These are phyloP conservation scores for Tylopilus sp. DNA, from an alignment of 1,284 basidiomycete species.

Conservation along the genomic window DNA sequence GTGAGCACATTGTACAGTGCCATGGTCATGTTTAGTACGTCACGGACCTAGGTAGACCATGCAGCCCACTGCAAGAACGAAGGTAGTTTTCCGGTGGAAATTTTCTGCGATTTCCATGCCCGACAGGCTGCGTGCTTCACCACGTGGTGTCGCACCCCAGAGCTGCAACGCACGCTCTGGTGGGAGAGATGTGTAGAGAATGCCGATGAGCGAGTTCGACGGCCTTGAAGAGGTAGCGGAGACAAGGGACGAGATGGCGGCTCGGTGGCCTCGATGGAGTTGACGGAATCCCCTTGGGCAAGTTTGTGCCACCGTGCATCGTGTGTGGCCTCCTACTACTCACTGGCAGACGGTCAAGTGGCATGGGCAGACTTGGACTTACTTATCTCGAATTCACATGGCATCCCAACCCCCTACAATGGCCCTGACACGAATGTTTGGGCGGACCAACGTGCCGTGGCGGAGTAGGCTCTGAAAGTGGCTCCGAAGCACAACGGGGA, in stretches of 20 bases:
- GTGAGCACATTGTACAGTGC: conserved; percentile 85
- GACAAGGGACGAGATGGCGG: conserved; percentile 60
- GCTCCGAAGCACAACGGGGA: conserved; percentile 19
- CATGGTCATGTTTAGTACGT: conserved; percentile 66
- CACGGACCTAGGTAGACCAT: conserved; percentile 73
- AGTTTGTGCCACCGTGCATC: no score
- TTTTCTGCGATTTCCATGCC: conserved; percentile 57
- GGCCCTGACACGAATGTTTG: conserved; percentile 28
- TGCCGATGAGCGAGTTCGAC: conserved; percentile 63
- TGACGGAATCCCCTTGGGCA: no score
- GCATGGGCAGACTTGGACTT: no score
- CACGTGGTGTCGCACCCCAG: conserved; percentile 67
- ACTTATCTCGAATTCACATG: no score
- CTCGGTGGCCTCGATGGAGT: conserved; percentile 60
- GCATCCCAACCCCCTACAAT: no score
- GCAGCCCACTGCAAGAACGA: conserved; percentile 85
- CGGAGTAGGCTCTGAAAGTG: conserved; percentile 15
- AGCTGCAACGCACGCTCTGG: conserved; percentile 76
- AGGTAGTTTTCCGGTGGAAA: conserved; percentile 61
- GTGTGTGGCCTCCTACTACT: no score
- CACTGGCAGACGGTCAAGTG: no score
- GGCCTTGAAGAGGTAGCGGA: conserved; percentile 51
- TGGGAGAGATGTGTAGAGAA: conserved; percentile 71
- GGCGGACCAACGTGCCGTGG: conserved; percentile 16
- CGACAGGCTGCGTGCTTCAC: conserved; percentile 37